Conservation (phyloP, 495 filamentous ascomycete genomes). For the Annulohypoxylon nitens region DNA sequence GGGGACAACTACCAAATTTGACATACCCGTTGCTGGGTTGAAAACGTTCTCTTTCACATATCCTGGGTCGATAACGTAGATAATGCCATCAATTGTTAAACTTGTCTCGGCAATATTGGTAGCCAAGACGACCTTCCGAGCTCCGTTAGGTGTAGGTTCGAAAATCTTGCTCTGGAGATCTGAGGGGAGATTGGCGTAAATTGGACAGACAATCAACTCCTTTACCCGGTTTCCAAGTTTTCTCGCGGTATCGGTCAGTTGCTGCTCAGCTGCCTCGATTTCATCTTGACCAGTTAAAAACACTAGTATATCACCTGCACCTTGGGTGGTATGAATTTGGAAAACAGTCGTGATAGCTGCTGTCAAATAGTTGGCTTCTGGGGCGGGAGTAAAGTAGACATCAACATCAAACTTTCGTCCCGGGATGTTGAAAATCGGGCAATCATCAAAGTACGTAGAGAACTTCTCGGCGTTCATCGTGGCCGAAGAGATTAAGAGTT, state of each 20-base stretch:
- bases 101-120: constrained; percentile 94
- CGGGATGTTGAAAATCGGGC: constrained; percentile 96
- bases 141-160: constrained; percentile 83
- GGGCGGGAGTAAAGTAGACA: constrained; percentile 91
- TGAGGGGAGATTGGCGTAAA: constrained; percentile 89
- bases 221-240: constrained; percentile 86
- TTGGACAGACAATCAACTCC: constrained; percentile 87
- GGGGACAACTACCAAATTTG: constrained; percentile 88
- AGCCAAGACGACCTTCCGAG: constrained; percentile 87
- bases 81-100: constrained; percentile 90
- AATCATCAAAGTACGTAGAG: constrained; percentile 90
- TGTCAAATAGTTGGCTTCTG: constrained; percentile 94
- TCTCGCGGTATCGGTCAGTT: constrained; percentile 81
- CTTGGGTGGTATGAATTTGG: constrained; percentile 93
- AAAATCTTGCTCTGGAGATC: constrained; percentile 91
- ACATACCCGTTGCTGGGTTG: constrained; percentile 92
- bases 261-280: constrained; percentile 86
- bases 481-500: constrained; percentile 92
- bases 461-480: constrained; percentile 98
- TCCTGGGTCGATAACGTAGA: constrained; percentile 91
- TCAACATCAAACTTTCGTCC: constrained; percentile 92
- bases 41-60: constrained; percentile 98
- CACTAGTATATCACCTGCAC: constrained; percentile 88
- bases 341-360: constrained; percentile 95
- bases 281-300: constrained; percentile 93